Evolutionary conservation across 2,329 filamentous ascomycete genomes (phyloP).

Genomic region (Lasiodiplodia citricola): DNA sequence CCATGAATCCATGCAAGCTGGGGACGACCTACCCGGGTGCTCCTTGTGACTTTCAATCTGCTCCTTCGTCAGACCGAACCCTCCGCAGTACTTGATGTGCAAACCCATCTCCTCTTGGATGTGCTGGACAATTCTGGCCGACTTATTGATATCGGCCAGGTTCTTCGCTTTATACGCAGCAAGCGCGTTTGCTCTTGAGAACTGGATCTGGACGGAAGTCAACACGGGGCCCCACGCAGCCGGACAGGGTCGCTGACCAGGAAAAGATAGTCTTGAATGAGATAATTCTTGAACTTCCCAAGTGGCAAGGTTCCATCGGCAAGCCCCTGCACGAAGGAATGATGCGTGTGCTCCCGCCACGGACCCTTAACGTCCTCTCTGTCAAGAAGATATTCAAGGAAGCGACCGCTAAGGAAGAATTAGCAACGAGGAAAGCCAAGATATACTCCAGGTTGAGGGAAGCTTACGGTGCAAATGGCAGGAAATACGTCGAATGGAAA

Average conservation of each 20-base stretch:
- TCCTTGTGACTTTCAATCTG: constrained; percentile 78
- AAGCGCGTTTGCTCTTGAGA: constrained; percentile 83
- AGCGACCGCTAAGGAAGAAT: constrained; percentile 59
- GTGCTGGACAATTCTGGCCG: constrained; percentile 73
- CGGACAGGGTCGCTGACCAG: constrained; percentile 60
- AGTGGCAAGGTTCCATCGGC: constrained; percentile 76
- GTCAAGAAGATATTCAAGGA: constrained; percentile 81
- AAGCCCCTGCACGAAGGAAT: constrained; percentile 80
- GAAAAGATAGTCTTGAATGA: constrained; percentile 92
- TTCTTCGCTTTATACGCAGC: constrained; percentile 82
- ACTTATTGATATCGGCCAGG: constrained; percentile 59
- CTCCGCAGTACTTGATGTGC: constrained; percentile 81
- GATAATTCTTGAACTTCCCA: constrained; percentile 83
- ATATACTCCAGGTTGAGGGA: constrained; percentile 38
- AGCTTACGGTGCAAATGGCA: constrained; percentile 67
- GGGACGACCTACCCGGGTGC: constrained; percentile 63
- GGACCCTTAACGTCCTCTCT: constrained; percentile 73
- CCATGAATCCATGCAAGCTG: neutral
- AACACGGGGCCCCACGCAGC: constrained; percentile 6
- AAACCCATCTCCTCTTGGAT: constrained; percentile 80
- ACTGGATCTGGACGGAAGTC: constrained; percentile 68
- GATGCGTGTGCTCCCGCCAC: constrained; percentile 79
- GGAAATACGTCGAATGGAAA: constrained; percentile 71
- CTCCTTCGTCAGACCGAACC: constrained; percentile 75
- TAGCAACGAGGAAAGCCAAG: neutral